Percentiles rank a stretch among this genome's conserved stretches.
Conservation (phyloP, 2,329 filamentous ascomycete species). For the Pseudogymnoascus sp. region DNA sequence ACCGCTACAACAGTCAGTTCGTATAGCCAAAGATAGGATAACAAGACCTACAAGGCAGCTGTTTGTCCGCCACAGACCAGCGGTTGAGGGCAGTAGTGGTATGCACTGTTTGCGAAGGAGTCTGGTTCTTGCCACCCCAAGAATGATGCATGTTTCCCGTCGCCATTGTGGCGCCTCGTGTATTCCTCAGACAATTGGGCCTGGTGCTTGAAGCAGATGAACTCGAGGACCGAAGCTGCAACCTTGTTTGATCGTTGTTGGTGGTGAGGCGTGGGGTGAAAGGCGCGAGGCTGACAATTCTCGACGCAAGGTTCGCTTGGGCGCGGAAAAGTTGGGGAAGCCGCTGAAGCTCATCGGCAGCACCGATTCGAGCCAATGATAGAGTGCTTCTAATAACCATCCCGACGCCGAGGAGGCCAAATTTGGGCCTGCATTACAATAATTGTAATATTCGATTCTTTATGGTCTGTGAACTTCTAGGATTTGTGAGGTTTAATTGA, state of each 20-base stretch:
- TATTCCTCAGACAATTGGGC: neutral
- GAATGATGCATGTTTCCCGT: conserved; percentile 7
- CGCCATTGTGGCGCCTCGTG: neutral
- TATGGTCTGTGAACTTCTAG: neutral
- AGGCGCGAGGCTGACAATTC: conserved; percentile 2
- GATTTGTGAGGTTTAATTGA: neutral
- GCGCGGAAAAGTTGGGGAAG: neutral
- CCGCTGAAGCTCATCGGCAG: neutral
- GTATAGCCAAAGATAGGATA: neutral
- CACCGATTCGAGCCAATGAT: neutral
- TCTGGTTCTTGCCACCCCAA: conserved; percentile 12
- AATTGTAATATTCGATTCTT: neutral
- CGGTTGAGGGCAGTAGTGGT: conserved; percentile 70
- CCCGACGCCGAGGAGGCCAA: neutral
- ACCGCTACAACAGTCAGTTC: conserved; percentile 36
- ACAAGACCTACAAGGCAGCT: conserved; percentile 53
- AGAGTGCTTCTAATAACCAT: neutral
- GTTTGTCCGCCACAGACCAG: conserved; percentile 72
- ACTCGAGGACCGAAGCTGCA: neutral
- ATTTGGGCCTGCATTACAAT: neutral
- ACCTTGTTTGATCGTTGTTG: conserved; percentile 1
- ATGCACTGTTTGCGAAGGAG: conserved; percentile 16
- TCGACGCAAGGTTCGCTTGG: neutral
- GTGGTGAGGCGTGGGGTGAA: neutral
- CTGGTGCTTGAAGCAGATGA: neutral